Evolutionary conservation across 495 filamentous ascomycete genomes (phyloP).

Genomic region (Entonaema liquescens): DNA sequence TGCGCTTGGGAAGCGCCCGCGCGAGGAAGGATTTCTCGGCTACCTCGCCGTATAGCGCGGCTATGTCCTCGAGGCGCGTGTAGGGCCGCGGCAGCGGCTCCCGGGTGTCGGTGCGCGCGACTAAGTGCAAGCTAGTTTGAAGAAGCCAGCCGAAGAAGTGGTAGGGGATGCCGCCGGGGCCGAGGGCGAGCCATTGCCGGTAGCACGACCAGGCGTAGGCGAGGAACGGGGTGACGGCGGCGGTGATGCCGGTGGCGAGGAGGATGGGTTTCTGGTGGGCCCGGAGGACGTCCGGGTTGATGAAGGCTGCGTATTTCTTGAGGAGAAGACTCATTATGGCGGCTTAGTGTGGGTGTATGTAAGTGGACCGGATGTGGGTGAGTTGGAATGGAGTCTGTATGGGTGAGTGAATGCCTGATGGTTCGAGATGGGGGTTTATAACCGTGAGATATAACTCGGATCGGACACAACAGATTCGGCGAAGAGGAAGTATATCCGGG

Average conservation of each 20-base stretch:
- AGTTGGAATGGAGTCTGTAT: not conserved
- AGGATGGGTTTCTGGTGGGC: conserved; percentile 15
- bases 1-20: not conserved
- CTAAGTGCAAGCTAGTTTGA: conserved; percentile 28
- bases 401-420: not conserved
- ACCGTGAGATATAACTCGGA: not conserved
- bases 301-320: conserved; percentile 6
- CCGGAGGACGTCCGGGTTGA: conserved; percentile 5
- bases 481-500: not conserved
- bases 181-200: conserved; percentile 47
- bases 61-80: conserved; percentile 11
- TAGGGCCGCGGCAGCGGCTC: conserved; percentile 32
- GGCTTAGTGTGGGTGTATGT: not conserved
- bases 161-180: conserved; percentile 50
- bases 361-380: not conserved
- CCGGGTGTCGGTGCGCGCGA: conserved; percentile 42
- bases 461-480: not conserved
- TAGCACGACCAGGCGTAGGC: conserved; percentile 40
- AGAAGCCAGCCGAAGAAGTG: conserved; percentile 50
- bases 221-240: conserved; percentile 23
- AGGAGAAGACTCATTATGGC: conserved; percentile 30
- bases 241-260: conserved; percentile 11
- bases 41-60: conserved; percentile 10
- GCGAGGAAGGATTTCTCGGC: not conserved
- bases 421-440: not conserved